These are phyloP conservation scores for Narthecium ossifragum DNA, from an alignment of 106 monocot genomes.

Conservation along the genomic window DNA sequence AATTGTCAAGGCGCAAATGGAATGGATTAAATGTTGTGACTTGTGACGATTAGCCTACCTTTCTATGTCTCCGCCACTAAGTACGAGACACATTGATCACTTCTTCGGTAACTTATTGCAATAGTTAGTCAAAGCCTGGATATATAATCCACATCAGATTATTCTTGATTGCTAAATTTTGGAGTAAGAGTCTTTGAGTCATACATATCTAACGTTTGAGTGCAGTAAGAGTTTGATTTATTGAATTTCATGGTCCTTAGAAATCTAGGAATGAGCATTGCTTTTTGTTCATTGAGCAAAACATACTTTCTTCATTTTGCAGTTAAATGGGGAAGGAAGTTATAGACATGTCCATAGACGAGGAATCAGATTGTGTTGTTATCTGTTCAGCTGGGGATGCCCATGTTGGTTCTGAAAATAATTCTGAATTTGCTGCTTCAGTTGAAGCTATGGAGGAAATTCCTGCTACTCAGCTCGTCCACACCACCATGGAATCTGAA, in stretches of 20 bases:
- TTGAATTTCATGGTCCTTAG: background rate
- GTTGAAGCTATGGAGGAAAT: constrained; percentile 6
- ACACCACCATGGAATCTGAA: background rate
- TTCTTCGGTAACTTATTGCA: too few relatives aligned
- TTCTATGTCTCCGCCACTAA: too few relatives aligned
- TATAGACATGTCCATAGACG: constrained; percentile 9
- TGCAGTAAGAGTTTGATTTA: background rate
- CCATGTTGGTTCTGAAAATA: background rate
- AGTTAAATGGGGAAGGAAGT: constrained; percentile 30
- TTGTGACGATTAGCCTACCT: too few relatives aligned
- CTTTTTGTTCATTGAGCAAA: background rate
- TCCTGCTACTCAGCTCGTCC: background rate
- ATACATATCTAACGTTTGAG: too few relatives aligned
- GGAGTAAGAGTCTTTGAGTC: background rate
- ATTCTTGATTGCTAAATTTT: background rate
- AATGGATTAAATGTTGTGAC: too few relatives aligned
- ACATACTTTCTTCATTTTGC: background rate
- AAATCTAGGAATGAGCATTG: background rate
- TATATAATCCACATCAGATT: background rate
- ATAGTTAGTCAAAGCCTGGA: too few relatives aligned
- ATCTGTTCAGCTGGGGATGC: constrained; percentile 14
- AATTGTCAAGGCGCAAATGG: too few relatives aligned
- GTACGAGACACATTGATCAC: too few relatives aligned
- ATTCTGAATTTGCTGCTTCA: background rate
- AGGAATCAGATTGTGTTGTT: constrained; percentile 21